Evolutionary conservation across 768 basidiomycete genomes (phyloP).

Genomic region (Tephrocybe sp.): DNA sequence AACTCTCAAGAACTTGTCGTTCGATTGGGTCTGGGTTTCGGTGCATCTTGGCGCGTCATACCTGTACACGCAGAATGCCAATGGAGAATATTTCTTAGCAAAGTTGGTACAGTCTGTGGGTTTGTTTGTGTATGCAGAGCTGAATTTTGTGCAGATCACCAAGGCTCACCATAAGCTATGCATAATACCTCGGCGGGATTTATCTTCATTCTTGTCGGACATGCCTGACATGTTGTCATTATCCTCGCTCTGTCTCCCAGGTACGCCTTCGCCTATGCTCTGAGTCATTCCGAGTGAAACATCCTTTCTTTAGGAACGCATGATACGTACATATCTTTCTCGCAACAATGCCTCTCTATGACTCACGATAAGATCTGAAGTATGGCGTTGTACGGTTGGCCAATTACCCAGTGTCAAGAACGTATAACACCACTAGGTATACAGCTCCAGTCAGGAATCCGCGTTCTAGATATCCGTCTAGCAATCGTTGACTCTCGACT

Average conservation of each 20-base stretch:
- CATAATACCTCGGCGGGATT: conserved; percentile 59
- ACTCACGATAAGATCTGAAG: conserved; percentile 30
- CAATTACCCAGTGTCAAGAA: conserved; percentile 85
- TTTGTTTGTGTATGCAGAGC: neutral
- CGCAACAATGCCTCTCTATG: neutral
- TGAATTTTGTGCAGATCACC: conserved; percentile 37
- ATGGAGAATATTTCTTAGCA: conserved; percentile 58
- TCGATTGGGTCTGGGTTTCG: conserved; percentile 26
- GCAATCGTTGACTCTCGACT: conserved; percentile 62
- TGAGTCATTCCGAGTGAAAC: neutral
- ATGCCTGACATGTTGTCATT: conserved; percentile 69
- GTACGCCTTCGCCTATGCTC: conserved; percentile 33
- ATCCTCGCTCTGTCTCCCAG: conserved; percentile 78
- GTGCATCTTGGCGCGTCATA: conserved; percentile 48
- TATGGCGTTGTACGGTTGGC: conserved; percentile 86
- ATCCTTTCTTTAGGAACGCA: conserved; percentile 52
- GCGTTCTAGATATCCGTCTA: conserved; percentile 81
- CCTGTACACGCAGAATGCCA: conserved; percentile 42
- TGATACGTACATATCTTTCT: conserved; percentile 52
- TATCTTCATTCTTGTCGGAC: conserved; percentile 53
- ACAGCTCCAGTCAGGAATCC: conserved; percentile 78
- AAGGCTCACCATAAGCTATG: conserved; percentile 46
- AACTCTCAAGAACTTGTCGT: conserved; percentile 25
- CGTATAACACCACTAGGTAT: conserved; percentile 54
- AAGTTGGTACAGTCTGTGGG: conserved; percentile 37